Evolutionary conservation across 768 basidiomycete genomes (phyloP), one percentile per base, ranked within the genome.

Genomic region (Mrakia hoshinonis): DNA sequence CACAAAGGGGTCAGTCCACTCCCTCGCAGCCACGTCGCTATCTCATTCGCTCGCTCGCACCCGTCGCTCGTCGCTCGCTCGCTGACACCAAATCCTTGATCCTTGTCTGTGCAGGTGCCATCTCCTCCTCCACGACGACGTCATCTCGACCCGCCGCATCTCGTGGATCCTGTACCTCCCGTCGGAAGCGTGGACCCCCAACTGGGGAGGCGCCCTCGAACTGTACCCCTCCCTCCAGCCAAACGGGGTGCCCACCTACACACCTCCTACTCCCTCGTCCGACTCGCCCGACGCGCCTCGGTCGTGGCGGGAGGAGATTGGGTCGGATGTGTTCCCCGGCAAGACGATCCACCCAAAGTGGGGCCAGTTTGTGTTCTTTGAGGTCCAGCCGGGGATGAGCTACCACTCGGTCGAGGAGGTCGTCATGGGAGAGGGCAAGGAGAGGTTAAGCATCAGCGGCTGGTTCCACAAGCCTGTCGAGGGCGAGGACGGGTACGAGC

Each of bases 131-230:
- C 95, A 98, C 82, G 95, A 98, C 86, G 95, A 98, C 79, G 94
- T 95, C 31, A 97, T 97, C 77, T 92, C 92, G 73, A 86, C 92
- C 10, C 88, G 95, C 31, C 86, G 92, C 51, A 89, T 97, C 67
- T 94, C 91, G 1, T 98, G 95, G 82, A 95, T 98, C 81, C 87
- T 97, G 62, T 98, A 98, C 81, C 89, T 97, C 84, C 94, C 94
- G 46, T 74, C 69, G 74, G 36, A 78, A 48, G 83, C 85, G 58
- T 98, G 95, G 95, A 85, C 89, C 77, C 84, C 86, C 54, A 87
- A 89, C 73, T 96, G 89, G 87, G 95, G 95, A 43, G 95, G 95
- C 34, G 89, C 93, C 3, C 84, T 98, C 55, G 95, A 97, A 79
- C 85, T 98, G 24, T 98, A 95, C 79, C 92, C 93, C 3, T 79